A percentile compares a stretch with the other conserved stretches of the same genome.
Evolutionary conservation across 2,329 filamentous ascomycete species (phyloP).

Genomic region (Endoconidiophora laricicola): DNA sequence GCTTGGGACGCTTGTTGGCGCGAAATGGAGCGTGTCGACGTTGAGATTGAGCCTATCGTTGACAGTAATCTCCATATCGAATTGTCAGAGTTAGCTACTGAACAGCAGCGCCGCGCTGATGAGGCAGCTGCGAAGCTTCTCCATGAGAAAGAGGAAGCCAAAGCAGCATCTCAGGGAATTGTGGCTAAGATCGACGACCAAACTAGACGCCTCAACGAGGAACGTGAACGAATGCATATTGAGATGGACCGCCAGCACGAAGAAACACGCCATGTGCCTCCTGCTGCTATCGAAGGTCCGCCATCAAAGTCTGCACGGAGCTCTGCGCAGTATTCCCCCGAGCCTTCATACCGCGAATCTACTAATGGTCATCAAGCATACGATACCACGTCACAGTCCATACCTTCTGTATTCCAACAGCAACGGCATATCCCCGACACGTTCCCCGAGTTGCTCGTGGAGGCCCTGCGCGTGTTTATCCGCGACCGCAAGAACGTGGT

Average conservation of each 20-base stretch:
- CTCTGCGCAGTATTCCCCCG: neutral
- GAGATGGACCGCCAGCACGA: slow-evolving; percentile 6
- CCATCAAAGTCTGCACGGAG: slow-evolving; percentile 3
- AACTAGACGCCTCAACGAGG: slow-evolving; percentile 7
- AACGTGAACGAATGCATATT: slow-evolving; percentile 2
- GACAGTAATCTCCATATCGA: slow-evolving; percentile 40
- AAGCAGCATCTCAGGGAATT: slow-evolving; percentile 14
- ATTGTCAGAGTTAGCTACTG: slow-evolving; percentile 37
- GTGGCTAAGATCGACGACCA: slow-evolving; percentile 8
- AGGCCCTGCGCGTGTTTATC: slow-evolving; percentile 36
- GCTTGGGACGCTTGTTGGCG: slow-evolving; percentile 91
- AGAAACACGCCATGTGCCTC: slow-evolving; percentile 4
- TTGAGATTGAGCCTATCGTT: slow-evolving; percentile 68
- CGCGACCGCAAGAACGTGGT: slow-evolving; percentile 42
- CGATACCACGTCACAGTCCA: neutral
- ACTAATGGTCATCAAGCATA: neutral
- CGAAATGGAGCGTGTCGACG: slow-evolving; percentile 97
- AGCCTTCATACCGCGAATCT: neutral
- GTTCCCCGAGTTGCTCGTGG: slow-evolving; percentile 35
- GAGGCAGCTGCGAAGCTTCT: slow-evolving; percentile 21
- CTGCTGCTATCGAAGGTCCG: slow-evolving; percentile 8
- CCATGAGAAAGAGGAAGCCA: slow-evolving; percentile 21
- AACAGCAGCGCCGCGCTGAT: slow-evolving; percentile 26
- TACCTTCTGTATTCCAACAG: neutral
- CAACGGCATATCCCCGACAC: slow-evolving; percentile 22